Base-by-base conservation (phyloP, 2,329 filamentous ascomycete species). In the Pseudocercospora macadamiae region DNA sequence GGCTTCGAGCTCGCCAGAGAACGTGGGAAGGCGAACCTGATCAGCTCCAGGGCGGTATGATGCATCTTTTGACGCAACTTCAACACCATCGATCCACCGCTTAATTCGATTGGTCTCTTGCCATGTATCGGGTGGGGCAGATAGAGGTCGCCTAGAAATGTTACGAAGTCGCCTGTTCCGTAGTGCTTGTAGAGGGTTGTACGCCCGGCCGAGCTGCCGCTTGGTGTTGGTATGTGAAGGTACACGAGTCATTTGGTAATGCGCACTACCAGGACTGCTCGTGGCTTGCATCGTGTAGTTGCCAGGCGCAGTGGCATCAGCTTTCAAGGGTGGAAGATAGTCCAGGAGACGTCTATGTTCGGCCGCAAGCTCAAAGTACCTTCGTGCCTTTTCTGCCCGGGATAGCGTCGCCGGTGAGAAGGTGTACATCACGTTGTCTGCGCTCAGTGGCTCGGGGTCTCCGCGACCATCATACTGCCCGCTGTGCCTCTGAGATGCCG, bases 171-270 rank as follows among this genome's bases (percentile, higher is more conserved):
- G 93, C 48, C 93, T 85, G 71, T 99, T 97, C 18, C 95, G 88
- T 55, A 97, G 89, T 67, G 91, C 91, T 74, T 97, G 95, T 21
- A 99, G 77, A 3, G 93, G 95, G 71, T 99, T 96, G 72, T 97
- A 97, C 2, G 81, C 77, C 53, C 93, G 87, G 3, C 89, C 89
- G 6, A 88, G 66, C n/a, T 58, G 69, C 39, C 73, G 64, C 61
- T 73, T 72, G 60, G 67, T 73, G 64, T 67, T 74, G 25, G 69
- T 68, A 66, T 77, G 51, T 62, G 74, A 73, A 55, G 73, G 60
- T 58, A 73, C 54, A 66, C 78, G 71, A 57, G 67, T 72, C 60
- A 76, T 65, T 48, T 76, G 68, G 62, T 77, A 74, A 58, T 74
- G 69, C 0, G 73, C 66, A 61, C 72, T 74, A 51, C 79, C 75